Base-by-base conservation (phyloP, 176 grass and related monocot species). In the Pharus latifolius region DNA sequence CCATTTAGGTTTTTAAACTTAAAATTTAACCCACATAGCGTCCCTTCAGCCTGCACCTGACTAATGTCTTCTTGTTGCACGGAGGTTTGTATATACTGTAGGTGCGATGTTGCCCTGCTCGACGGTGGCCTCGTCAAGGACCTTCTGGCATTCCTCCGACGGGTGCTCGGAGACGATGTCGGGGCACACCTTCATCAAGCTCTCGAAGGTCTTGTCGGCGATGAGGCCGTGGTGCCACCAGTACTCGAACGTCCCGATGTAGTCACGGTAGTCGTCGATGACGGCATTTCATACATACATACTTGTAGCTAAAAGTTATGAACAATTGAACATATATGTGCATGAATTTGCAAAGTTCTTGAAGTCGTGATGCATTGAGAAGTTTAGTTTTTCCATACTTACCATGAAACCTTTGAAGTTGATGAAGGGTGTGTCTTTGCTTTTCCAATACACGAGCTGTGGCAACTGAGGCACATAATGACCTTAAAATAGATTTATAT, bases 181-280 rank as follows among this genome's bases (percentile, higher is more conserved):
- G 20, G 49, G 26, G 78, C 75, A 88, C 33, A 62, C 43, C 6
- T 19, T 49, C 0, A 14, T 15, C 19, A 76, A 58, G 43, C 19
- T 48, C 10, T 38, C 18, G n/a, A n/a, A n/a, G 2, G 79, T 78
- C 9, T 3, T 51, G 50, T 83, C 80, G 49, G 85, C 83, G 52
- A 88, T 38, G 3, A 88, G 20, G 25, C 85, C 85, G 60, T 88
- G 85, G 62, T 83, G 78, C 80, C 85, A 88, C 85, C 80, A 79
- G 32, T 34, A 83, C 68, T 88, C 68, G 87, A 84, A 75, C 11
- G 46, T 84, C 67, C 75, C 76, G 1, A 20, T 43, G 28, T 46
- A 43, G 53, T 80, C 71, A 5, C 38, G 28, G 33, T 82, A 26
- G 57, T 87, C 76, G 51, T 86, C 73, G 10, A 24, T 84, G 35